These are phyloP conservation scores for Kandelia obovata DNA, from an alignment of 345 rosid species.

Conservation along the genomic window DNA sequence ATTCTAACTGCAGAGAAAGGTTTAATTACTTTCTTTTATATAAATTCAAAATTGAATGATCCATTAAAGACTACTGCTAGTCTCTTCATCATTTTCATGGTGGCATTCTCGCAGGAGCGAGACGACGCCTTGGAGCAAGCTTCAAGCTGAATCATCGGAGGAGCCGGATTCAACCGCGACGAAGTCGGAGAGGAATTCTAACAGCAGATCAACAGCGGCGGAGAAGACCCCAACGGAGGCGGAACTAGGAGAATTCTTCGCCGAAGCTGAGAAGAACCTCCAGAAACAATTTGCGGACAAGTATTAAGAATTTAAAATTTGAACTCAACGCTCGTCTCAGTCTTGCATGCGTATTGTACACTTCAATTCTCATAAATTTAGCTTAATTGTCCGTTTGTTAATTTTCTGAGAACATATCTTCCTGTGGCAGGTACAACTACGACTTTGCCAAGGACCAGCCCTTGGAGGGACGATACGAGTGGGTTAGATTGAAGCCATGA, in stretches of 20 bases:
- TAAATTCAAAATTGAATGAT: conserved; percentile 27
- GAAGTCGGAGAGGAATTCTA: conserved; percentile 35
- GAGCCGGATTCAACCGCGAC: conserved; percentile 33
- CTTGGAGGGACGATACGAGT: conserved; percentile 46
- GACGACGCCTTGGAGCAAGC: conserved; percentile 36
- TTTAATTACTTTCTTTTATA: conserved; percentile 14
- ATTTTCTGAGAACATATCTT: conserved; percentile 10
- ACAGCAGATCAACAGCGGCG: conserved; percentile 30
- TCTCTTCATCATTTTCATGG: not conserved
- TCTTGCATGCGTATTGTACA: conserved; percentile 2
- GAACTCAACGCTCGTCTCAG: not conserved
- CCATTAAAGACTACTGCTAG: conserved; percentile 7
- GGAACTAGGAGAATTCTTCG: conserved; percentile 70
- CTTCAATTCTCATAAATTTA: not conserved
- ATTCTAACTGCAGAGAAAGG: conserved; percentile 40
- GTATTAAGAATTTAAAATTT: conserved; percentile 29
- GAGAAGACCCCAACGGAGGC: conserved; percentile 41
- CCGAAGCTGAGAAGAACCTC: conserved; percentile 44
- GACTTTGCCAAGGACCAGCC: conserved; percentile 35
- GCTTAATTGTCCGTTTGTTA: conserved; percentile 2
- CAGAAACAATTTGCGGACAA: conserved; percentile 43
- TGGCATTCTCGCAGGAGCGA: conserved; percentile 27
- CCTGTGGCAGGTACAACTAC: conserved; percentile 33
- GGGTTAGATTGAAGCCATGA: conserved; percentile 49
- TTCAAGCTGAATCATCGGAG: conserved; percentile 31